phyloP scores from a whole-genome alignment of 345 rosid species.

The Ricinus communis region DNA sequence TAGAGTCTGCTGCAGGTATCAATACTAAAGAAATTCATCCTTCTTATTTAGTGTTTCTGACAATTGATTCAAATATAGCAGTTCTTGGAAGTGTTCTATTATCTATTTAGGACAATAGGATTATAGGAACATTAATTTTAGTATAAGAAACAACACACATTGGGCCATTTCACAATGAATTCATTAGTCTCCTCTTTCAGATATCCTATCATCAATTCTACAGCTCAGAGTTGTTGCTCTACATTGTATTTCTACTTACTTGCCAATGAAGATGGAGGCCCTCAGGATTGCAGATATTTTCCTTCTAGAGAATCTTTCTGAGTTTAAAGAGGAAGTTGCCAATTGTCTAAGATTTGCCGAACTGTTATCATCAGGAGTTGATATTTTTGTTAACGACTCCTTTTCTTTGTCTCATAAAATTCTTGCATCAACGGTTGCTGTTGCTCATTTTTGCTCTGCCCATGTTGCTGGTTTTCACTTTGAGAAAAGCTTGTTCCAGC shows the following conservation, averaged over 20 bases:
- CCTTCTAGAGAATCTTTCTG: slow-evolving; percentile 56
- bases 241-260: slow-evolving; percentile 27
- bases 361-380: slow-evolving; percentile 51
- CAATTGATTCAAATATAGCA: neutral
- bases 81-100: neutral
- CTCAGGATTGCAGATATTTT: slow-evolving; percentile 35
- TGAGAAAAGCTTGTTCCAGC: slow-evolving; percentile 47
- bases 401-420: slow-evolving; percentile 57
- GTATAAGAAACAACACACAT: neutral
- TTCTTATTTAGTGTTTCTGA: neutral
- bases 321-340: slow-evolving; percentile 57
- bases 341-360: slow-evolving; percentile 52
- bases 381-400: slow-evolving; percentile 66
- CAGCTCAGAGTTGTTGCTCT: slow-evolving; percentile 37
- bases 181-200: slow-evolving; percentile 33
- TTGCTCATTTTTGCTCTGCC: slow-evolving; percentile 49
- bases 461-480: slow-evolving; percentile 62
- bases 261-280: slow-evolving; percentile 31
- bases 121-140: neutral
- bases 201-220: slow-evolving; percentile 44
- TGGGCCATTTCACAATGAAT: slow-evolving; percentile 10
- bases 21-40: neutral
- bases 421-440: slow-evolving; percentile 67
- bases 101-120: neutral
- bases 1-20: slow-evolving; percentile 50